Evolutionary conservation across 495 filamentous ascomycete species (phyloP).

Genomic region (Aspergillus campestris): DNA sequence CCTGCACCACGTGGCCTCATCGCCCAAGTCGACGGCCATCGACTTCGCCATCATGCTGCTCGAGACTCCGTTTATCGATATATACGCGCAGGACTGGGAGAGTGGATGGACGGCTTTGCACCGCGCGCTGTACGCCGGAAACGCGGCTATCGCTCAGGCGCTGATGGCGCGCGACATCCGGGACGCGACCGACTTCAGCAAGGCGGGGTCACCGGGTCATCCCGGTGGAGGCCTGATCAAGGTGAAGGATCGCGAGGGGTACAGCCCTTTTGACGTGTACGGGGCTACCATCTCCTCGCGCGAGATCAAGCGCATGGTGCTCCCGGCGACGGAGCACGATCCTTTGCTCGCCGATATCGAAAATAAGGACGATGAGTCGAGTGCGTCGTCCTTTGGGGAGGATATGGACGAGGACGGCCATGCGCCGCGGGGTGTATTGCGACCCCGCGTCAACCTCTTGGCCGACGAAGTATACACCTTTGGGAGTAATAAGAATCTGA

Average conservation of each 20-base stretch:
- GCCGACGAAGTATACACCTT: slow-evolving; percentile 89
- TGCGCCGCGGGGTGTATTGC: slow-evolving; percentile 12
- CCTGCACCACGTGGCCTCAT: slow-evolving; percentile 78
- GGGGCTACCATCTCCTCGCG: slow-evolving; percentile 66
- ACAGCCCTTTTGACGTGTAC: slow-evolving; percentile 90
- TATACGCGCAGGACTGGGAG: slow-evolving; percentile 79
- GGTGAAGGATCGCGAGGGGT: slow-evolving; percentile 90
- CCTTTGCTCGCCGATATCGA: slow-evolving; percentile 10
- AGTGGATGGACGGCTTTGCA: slow-evolving; percentile 96
- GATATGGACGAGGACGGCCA: slow-evolving; percentile 27
- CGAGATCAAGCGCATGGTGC: slow-evolving; percentile 28
- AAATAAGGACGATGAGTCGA: slow-evolving; percentile 28
- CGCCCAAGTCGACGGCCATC: slow-evolving; percentile 53
- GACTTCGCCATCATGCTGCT: slow-evolving; percentile 71
- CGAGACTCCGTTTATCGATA: slow-evolving; percentile 72
- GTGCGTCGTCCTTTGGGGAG: slow-evolving; percentile 29
- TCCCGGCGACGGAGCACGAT: slow-evolving; percentile 14
- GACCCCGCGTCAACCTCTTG: slow-evolving; percentile 32
- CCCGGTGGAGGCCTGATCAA: slow-evolving; percentile 65
- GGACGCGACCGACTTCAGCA: slow-evolving; percentile 49
- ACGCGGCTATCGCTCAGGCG: slow-evolving; percentile 73
- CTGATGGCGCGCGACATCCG: slow-evolving; percentile 67
- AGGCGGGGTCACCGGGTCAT: slow-evolving; percentile 37
- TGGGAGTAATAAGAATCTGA: slow-evolving; percentile 92
- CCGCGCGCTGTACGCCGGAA: slow-evolving; percentile 86